Percentiles rank a stretch among this genome's conserved stretches.
These are phyloP conservation scores for Heritiera fomes DNA, from an alignment of 345 rosid species.

Conservation along the genomic window DNA sequence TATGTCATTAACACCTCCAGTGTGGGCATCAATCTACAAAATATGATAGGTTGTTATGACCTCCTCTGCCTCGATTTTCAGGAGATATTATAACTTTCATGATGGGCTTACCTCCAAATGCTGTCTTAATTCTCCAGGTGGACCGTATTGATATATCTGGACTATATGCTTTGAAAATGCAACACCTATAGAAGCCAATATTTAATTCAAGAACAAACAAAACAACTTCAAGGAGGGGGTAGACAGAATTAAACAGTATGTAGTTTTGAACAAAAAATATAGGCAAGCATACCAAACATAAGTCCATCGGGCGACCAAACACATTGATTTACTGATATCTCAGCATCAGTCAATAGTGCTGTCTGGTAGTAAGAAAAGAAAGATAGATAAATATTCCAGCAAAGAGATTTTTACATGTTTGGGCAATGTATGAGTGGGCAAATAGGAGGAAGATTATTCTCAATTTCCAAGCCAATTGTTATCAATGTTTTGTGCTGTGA, in stretches of 20 bases:
- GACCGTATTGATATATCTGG: slow-evolving; percentile 61
- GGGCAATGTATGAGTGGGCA: not conserved
- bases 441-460: not conserved
- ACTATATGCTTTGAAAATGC: slow-evolving; percentile 80
- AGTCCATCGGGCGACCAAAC: slow-evolving; percentile 54
- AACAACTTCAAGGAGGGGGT: not conserved
- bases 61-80: not conserved
- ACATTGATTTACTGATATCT: slow-evolving; percentile 40
- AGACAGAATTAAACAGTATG: not conserved
- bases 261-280: not conserved
- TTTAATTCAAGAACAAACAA: not conserved
- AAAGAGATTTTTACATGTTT: not conserved
- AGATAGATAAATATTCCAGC: slow-evolving; percentile 17
- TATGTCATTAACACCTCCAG: slow-evolving; percentile 59
- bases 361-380: slow-evolving; percentile 28
- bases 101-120: slow-evolving; percentile 46
- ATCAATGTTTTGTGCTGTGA: not conserved
- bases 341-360: slow-evolving; percentile 36
- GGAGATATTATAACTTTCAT: not conserved
- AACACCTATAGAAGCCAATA: slow-evolving; percentile 46
- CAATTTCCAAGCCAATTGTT: not conserved
- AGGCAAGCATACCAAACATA: slow-evolving; percentile 39
- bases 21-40: slow-evolving; percentile 64
- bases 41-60: slow-evolving; percentile 14
- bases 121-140: slow-evolving; percentile 48